Base-by-base conservation (phyloP, 257 asterid genomes). In the Striga asiatica region DNA sequence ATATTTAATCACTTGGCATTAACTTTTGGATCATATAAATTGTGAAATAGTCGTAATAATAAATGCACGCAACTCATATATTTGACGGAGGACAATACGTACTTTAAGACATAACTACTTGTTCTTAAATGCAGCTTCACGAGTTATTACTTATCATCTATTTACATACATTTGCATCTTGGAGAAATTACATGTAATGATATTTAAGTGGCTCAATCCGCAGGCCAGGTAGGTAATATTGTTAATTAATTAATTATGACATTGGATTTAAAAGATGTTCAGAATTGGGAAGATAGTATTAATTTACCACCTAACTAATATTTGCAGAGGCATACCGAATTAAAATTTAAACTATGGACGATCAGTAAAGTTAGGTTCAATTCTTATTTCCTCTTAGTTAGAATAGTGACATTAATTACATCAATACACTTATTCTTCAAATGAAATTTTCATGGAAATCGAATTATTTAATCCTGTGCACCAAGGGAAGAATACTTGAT, bases 1-100 rank as follows among this genome's bases (percentile, higher is more conserved):
- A 1, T 29, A 29, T 42, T 18, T 18, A 42, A 11, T 3, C 24
- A 43, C 24, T 17, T 43, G 50, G 24, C 8, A 16, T 22, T 43
- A 16, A 43, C 7, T 16, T 16, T 11, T 1, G 46, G 55, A 35
- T n/a, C n/a, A 22, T 34, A 29, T 23, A 49, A 4, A 54, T 55
- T 64, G 22, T 19, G 57, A 34, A 29, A 29, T 16, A 39, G 39
- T 24, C 37, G 42, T 5, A 14, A 5, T 23, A 56, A 11, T 65
- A 47, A 65, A 65, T 65, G 64, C 64, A 1, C 17, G 5, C 46
- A 25, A 5, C 70, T 45, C 32, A 64, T 23, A 23, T 35, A 56
- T 34, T 47, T 55, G 51, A 64, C 32, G 16, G 22, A 24, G 28
- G 56, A 31, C 49, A 29, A 9, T 12, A 6, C 13, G 35, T 29